Evolutionary conservation across 2,329 filamentous ascomycete species (phyloP).

Genomic region (Neofusicoccum parvum): DNA sequence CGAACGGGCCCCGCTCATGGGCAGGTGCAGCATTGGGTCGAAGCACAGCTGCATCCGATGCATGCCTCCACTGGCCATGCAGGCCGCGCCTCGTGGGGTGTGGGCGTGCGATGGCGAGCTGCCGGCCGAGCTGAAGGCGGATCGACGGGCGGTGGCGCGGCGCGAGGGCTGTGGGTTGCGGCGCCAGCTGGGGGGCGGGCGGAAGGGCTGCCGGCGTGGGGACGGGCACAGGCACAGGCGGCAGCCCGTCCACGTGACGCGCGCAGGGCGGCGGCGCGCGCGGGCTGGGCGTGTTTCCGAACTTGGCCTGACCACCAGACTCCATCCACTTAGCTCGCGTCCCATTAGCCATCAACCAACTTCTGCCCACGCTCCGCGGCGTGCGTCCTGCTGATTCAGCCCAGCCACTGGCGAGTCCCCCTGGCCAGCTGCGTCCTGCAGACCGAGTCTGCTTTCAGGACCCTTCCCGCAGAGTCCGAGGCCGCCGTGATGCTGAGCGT

Average conservation of each 20-base stretch:
- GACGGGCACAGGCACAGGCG: too few relatives aligned
- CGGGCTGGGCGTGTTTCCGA: background rate
- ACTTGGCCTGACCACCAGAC: background rate
- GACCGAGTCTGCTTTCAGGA: background rate
- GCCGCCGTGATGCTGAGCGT: conserved; percentile 11
- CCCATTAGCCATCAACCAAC: background rate
- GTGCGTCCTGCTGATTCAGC: conserved; percentile 1
- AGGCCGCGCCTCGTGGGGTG: too few relatives aligned
- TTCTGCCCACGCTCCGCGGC: background rate
- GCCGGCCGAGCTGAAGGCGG: background rate
- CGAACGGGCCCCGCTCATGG: too few relatives aligned
- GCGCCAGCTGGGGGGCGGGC: background rate
- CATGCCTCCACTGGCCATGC: too few relatives aligned
- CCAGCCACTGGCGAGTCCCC: background rate
- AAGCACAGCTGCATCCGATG: too few relatives aligned
- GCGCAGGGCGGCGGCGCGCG: background rate
- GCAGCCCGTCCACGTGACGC: background rate
- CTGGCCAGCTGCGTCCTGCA: background rate
- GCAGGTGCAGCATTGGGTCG: too few relatives aligned
- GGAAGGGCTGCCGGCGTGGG: background rate
- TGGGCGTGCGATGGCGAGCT: too few relatives aligned
- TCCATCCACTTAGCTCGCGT: background rate
- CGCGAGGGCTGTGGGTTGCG: background rate
- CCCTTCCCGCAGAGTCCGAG: background rate
- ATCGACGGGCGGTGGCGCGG: background rate